Base-by-base conservation (phyloP, 768 basidiomycete genomes). In the Tulasnella sp. region DNA sequence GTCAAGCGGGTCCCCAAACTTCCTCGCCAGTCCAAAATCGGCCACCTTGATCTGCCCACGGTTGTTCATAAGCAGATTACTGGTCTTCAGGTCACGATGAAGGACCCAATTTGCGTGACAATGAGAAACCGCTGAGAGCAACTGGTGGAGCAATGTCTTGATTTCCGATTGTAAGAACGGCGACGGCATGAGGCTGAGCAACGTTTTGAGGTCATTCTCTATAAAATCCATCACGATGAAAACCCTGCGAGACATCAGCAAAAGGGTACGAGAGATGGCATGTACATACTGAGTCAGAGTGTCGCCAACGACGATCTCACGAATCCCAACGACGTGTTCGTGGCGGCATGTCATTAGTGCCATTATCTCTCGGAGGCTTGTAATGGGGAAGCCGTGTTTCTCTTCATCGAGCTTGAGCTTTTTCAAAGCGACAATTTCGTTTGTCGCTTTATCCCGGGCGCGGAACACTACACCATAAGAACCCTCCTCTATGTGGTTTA, bases 171-270 rank as follows among this genome's bases (percentile, higher is more conserved):
- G 91, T 37, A 97, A 74, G 73, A 99, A 99, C 2, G 96, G 93
- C 31, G 85, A 79, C 1, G 93, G 92, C 96, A 98, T 98, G 60
- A 89, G 73, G 23, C 85, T 87, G 57, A 99, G 77, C 50, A 99
- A 78, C 5, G 93, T 86, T 71, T 99, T 99, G 68, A 99, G 83
- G 69, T 99, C 96, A 69, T 99, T 96, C 70, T 99, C 96, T 67
- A 99, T 94, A 67, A 99, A 99, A 69, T 96, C 92, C 93, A 96
- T 96, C 34, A 98, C 96, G 62, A 99, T 93, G 69, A 93, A 99
- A 41, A 98, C 90, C 74, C 96, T 97, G 55, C 6, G 21, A 19
- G 29, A 4, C 31, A 17, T 6, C 14, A 36, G 37, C 3, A 11
- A 6, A 14, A 6, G 27, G 6, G 4, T 7, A 23, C 35, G 3